A percentile compares a stretch with the other conserved stretches of the same genome.
These are phyloP conservation scores for Xylariaceae sp. DNA, from an alignment of 2,329 filamentous ascomycete species.

Conservation along the genomic window DNA sequence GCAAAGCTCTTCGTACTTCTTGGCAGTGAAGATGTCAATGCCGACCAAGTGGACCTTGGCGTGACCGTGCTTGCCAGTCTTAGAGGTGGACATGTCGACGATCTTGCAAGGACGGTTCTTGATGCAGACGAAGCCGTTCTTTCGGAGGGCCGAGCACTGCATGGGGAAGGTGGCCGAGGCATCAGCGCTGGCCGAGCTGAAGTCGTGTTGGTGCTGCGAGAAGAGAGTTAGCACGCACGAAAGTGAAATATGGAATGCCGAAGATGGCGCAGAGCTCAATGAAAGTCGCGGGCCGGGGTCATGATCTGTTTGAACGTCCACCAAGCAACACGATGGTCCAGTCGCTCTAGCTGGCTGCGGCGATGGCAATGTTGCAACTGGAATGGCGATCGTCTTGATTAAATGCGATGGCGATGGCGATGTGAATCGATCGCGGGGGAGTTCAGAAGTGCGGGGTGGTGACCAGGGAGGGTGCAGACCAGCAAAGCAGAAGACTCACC, in stretches of 20 bases:
- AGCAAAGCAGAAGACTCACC: constrained; percentile 38
- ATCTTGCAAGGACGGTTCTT: constrained; percentile 99
- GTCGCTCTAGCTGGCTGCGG: no score
- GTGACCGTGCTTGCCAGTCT: constrained; percentile 99
- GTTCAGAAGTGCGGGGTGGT: constrained; percentile 20
- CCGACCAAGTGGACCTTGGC: constrained; percentile 99
- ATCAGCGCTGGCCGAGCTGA: constrained; percentile 94
- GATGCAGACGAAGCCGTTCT: constrained; percentile 98
- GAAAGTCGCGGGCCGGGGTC: no score
- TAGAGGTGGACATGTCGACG: constrained; percentile 99
- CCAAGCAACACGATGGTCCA: no score
- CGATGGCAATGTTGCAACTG: no score
- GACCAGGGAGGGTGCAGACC: constrained; percentile 1
- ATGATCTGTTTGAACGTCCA: no score
- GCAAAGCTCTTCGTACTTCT: constrained; percentile 99
- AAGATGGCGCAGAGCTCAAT: no score
- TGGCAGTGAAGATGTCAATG: constrained; percentile 98
- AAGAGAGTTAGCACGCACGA: constrained; percentile 17
- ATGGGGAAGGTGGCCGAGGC: constrained; percentile 92
- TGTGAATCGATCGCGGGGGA: constrained; percentile 11
- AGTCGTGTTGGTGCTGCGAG: constrained; percentile 63
- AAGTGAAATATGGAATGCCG: no score
- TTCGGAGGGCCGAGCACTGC: constrained; percentile 99
- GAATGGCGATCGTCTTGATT: no score
- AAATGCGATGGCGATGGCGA: constrained; percentile 5